phyloP scores from a whole-genome alignment of 2,329 filamentous ascomycete genomes.

The Bipolaris cookei region DNA sequence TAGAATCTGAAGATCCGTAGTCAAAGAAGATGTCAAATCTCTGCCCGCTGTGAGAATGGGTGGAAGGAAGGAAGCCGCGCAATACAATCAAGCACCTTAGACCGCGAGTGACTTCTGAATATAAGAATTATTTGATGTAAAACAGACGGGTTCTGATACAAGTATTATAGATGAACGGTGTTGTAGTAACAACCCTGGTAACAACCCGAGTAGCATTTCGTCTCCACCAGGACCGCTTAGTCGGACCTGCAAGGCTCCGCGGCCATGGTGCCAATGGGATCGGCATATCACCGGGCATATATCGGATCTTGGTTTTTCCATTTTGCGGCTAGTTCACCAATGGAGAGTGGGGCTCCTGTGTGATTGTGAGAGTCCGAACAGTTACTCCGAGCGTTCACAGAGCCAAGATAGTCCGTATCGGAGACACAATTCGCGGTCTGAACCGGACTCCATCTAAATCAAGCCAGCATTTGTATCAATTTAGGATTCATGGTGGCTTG shows the following conservation, averaged over 20 bases:
- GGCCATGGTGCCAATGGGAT: not conserved
- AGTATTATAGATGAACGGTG: not conserved
- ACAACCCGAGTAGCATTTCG: not conserved
- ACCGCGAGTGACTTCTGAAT: not conserved
- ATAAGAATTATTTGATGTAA: not conserved
- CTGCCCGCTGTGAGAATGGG: not conserved
- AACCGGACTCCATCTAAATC: not conserved
- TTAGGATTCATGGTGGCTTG: not conserved
- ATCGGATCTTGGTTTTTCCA: not conserved
- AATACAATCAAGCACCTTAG: not conserved
- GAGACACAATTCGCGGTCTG: not conserved
- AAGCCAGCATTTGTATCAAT: not conserved
- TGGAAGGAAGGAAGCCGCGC: not conserved
- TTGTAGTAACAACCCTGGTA: not conserved
- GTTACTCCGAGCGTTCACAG: not conserved
- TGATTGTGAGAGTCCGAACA: not conserved
- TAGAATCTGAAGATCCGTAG: not conserved
- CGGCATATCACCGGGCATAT: not conserved
- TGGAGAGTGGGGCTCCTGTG: not conserved
- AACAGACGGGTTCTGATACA: not conserved
- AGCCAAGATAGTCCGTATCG: not conserved
- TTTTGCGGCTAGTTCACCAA: not conserved
- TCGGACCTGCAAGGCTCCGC: not conserved
- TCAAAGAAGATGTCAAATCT: not conserved
- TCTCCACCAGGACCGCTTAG: not conserved